Evolutionary conservation across 2,329 filamentous ascomycete species (phyloP), one percentile per base, ranked within the genome.

Genomic region (Aspergillus bombycis): DNA sequence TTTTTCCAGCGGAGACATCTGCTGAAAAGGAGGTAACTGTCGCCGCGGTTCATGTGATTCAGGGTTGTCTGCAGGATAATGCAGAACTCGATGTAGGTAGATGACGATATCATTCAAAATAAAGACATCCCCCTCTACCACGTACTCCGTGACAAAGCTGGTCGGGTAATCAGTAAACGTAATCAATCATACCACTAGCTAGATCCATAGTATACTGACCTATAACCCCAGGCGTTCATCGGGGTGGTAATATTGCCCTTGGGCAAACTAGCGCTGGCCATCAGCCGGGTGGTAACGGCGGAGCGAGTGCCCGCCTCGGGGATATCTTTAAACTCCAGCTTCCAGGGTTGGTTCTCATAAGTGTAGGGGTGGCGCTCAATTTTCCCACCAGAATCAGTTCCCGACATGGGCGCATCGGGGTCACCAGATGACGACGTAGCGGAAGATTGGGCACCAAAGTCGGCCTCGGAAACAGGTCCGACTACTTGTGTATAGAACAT

Each of bases 51-150:
- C 63, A 52, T 64, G 69, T 43, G 68, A 62, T n/a, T 75, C 73
- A 53, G 75, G 68, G 8, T 66, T 66, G 30, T 76, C 76, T 30
- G 77, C 68, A 68, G 77, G 82, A 72, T 79, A 84, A 69, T 74
- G 78, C 23, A 87, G 76, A 28, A 87, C 77, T 38, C 86, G 85
- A 69, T 86, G 82, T 34, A 89, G 74, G 62, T 83, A 83, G 56
- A 89, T 75, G 53, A 86, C 78, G 60, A 86, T 82, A 69, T 89
- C 86, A 59, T 84, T 82, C 62, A 84, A 80, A 43, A 89, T 81
- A 68, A 89, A 86, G 61, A 83, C 81, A 69, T 87, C 81, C 28
- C 87, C 87, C 69, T 85, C 80, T 23, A 85, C 72, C 58, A 86
- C 76, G 70, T 86, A 87, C 68, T 88, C 85, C 7, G 83, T 84